Base-by-base conservation (phyloP, 169 alveolate species). In the Eimeria necatrix region DNA sequence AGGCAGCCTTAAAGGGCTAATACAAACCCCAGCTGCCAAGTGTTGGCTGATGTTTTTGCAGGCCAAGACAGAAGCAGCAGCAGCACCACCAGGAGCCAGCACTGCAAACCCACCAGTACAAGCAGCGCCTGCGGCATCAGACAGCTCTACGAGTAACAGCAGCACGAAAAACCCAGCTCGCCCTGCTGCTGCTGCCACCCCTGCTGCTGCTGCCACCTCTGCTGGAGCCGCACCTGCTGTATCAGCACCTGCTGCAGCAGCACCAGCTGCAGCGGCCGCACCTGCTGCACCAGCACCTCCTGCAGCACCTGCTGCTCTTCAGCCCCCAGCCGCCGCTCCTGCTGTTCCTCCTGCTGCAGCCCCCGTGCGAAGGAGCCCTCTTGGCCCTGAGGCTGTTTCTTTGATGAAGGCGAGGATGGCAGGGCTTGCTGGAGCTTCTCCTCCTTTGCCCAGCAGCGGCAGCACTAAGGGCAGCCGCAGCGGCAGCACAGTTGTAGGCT, bases 401-500 rank as follows among this genome's bases (percentile, higher is more conserved):
- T 0, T 78, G 48, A 51, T 46, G 60, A 51, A 51, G 88, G 88
- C 68, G 32, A 14, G 88, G 88, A 78, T 49, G 88, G 70, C 70
- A 7, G 88, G 68, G 56, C 60, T 46, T 68, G 80, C 32, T 32
- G 49, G 20, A 32, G 56, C 49, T 6, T 46, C 88, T 14, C 32
- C 88, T 20, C 70, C 68, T 9, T 8, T 46, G 24, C 24, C 52
- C 41, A 78, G 88, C 88, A 78, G 88, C 48, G 18, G 68, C 88
- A 51, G 68, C 88, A 78, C 68, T 70, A 78, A 64, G 68, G 48
- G 68, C 88, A 78, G 88, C 88, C 32, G 88, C 88, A 78, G 88
- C 68, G 18, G 88, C 68, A 78, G 68, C 88, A 78, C 68, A 46
- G 24, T 46, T 51, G 24, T 46, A 46, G 26, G 56, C 4, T 8